Evolutionary conservation across 371 early-diverging fungal genomes (phyloP).

Genomic region (Synchytrium microbalum): DNA sequence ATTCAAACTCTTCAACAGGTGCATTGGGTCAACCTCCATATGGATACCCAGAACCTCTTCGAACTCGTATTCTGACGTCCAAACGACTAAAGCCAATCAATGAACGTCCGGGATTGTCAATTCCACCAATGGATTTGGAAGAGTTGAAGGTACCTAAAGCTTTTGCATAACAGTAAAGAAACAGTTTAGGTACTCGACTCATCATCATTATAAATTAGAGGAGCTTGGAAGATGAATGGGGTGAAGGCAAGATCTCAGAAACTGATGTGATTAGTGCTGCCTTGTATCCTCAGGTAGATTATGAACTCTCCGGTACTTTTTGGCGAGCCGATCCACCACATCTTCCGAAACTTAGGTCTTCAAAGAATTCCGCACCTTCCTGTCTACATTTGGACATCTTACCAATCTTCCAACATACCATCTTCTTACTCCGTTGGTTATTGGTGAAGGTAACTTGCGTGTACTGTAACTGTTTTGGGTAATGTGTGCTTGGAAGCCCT

Average conservation of each 20-base stretch:
- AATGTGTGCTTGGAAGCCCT: too few species aligned
- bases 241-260: constrained; percentile 10
- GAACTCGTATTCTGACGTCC: constrained; percentile 60
- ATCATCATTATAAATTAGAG: too few species aligned
- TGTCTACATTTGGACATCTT: constrained; percentile 74
- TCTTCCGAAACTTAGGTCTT: too few species aligned
- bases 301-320: neutral
- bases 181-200: too few species aligned
- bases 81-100: constrained; percentile 65
- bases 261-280: constrained; percentile 53
- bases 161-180: too few species aligned
- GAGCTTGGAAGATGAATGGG: constrained; percentile 2
- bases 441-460: constrained; percentile 86
- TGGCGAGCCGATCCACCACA: too few species aligned
- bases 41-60: constrained; percentile 88
- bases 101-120: constrained; percentile 76
- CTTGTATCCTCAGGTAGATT: constrained; percentile 83
- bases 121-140: constrained; percentile 71
- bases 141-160: constrained; percentile 56
- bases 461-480: too few species aligned
- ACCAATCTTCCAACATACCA: constrained; percentile 81
- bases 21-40: constrained; percentile 88
- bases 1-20: constrained; percentile 81
- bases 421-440: constrained; percentile 76
- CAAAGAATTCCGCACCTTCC: constrained; percentile 1